These are phyloP conservation scores for Effrenium voratum DNA, from an alignment of 73 alveolate species.

Conservation along the genomic window DNA sequence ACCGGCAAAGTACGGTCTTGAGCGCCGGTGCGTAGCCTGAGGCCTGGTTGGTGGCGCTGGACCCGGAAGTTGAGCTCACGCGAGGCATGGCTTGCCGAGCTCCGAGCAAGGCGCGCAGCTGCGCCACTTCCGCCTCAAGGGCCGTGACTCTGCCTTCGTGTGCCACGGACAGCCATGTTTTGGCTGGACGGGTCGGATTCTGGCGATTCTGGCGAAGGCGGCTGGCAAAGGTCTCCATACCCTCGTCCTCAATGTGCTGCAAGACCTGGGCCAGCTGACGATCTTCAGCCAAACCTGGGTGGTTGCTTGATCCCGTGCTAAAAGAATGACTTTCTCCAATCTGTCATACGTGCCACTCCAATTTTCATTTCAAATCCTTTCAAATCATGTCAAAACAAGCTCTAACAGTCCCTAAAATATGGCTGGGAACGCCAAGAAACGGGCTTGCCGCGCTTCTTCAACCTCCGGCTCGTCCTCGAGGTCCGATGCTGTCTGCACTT, in stretches of 20 bases:
- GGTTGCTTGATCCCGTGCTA: too few relatives aligned
- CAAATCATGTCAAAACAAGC: too few relatives aligned
- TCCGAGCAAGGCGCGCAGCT: slow-evolving; percentile 3
- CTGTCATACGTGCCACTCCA: too few relatives aligned
- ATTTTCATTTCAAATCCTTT: too few relatives aligned
- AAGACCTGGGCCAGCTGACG: slow-evolving; percentile 44
- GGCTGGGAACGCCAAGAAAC: too few relatives aligned
- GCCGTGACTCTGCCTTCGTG: slow-evolving; percentile 16
- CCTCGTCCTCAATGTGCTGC: slow-evolving; percentile 38
- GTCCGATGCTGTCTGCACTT: background rate
- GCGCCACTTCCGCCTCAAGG: slow-evolving; percentile 6
- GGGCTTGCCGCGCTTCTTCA: too few relatives aligned
- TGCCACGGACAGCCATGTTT: too few relatives aligned
- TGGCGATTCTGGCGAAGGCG: slow-evolving; percentile 6
- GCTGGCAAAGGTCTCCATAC: background rate
- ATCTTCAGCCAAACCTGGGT: slow-evolving; percentile 36
- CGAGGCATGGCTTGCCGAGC: background rate
- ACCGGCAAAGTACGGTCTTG: slow-evolving; percentile 25
- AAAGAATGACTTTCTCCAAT: too few relatives aligned
- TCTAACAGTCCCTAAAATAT: too few relatives aligned
- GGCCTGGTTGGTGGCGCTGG: too few relatives aligned
- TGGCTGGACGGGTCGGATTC: background rate
- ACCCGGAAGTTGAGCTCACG: background rate
- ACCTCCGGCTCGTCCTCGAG: background rate
- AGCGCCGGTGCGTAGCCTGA: background rate